A percentile compares a stretch with the other conserved stretches of the same genome.
Evolutionary conservation across 2,329 filamentous ascomycete species (phyloP).

Genomic region (Exophiala lecanii-corni): DNA sequence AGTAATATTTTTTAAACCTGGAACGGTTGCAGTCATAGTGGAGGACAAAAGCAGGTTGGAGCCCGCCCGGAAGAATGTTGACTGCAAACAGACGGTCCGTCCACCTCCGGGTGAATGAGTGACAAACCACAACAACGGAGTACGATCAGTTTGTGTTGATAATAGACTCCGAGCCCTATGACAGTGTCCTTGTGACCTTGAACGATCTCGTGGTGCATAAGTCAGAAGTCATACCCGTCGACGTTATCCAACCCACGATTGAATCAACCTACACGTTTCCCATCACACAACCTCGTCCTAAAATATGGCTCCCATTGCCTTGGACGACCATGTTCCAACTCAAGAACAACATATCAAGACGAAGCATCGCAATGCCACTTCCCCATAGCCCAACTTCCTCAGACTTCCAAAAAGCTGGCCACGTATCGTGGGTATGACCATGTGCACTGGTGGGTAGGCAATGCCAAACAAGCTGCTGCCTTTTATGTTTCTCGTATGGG

Average conservation of each 20-base stretch:
- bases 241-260: no score
- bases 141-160: no score
- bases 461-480: slow-evolving; percentile 88
- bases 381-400: slow-evolving; percentile 6
- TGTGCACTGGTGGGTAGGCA: slow-evolving; percentile 93
- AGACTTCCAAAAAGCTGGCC: slow-evolving; percentile 12
- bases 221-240: no score
- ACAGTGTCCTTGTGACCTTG: no score
- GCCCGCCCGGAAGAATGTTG: slow-evolving; percentile 2
- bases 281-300: no score
- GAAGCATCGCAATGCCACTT: not conserved
- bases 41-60: no score
- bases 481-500: slow-evolving; percentile 88
- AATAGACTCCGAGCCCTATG: no score
- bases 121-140: no score
- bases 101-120: not conserved
- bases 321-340: slow-evolving; percentile 13
- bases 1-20: no score
- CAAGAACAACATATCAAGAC: slow-evolving; percentile 7
- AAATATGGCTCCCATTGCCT: slow-evolving; percentile 24
- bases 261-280: no score
- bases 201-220: no score
- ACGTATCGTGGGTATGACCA: slow-evolving; percentile 81
- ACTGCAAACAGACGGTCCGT: slow-evolving; percentile 6
- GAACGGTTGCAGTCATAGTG: slow-evolving; percentile 1